Evolutionary conservation across 768 basidiomycete species (phyloP), one percentile per base, ranked within the genome.

Genomic region (Clitopilus hobsonii): DNA sequence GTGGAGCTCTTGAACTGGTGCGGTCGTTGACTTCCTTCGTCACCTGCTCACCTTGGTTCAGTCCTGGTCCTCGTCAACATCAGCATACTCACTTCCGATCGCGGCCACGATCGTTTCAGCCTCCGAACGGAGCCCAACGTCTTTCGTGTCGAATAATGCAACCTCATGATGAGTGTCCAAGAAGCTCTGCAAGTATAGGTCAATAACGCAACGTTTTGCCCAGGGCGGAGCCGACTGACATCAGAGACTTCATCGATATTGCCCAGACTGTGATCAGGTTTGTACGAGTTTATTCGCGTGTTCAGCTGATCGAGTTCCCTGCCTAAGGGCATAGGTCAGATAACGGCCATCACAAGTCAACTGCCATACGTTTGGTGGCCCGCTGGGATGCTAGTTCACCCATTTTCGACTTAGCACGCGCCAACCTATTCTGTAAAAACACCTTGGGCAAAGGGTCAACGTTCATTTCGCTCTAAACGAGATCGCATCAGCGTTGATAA

Each of bases 1-100:
- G 88, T 83, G 2, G 91, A 85, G 58, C 85, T 85, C 71, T 94
- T 93, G 77, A 93, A 94, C 25, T 80, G 73, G 67, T 93, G 91
- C 2, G 88, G 90, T 52, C 69, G 75, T 60, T 82, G 80, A 10
- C 74, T 78, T 25, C 91, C 91, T 63, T 85, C 79, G 61, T 94
- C 91, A 61, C 81, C 91, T 93, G 60, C 38, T 28, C 24, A 48
- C 22, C 41, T 57, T 53, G 55, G 51, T 38, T 45, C n/a, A n/a
- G n/a, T n/a, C n/a, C n/a, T n/a, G n/a, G n/a, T n/a, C n/a, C n/a
- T n/a, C n/a, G n/a, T n/a, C 48, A 28, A 27, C 54, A 51, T 47
- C 22, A 29, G 2, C 28, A 28, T 24, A 66, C 81, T 57, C 59
- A 85, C 89, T 86, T 59, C 83, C 86, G 41, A 94, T 74, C 27